These are phyloP conservation scores for Ricinus communis DNA, from an alignment of 345 rosid genomes.

Conservation along the genomic window DNA sequence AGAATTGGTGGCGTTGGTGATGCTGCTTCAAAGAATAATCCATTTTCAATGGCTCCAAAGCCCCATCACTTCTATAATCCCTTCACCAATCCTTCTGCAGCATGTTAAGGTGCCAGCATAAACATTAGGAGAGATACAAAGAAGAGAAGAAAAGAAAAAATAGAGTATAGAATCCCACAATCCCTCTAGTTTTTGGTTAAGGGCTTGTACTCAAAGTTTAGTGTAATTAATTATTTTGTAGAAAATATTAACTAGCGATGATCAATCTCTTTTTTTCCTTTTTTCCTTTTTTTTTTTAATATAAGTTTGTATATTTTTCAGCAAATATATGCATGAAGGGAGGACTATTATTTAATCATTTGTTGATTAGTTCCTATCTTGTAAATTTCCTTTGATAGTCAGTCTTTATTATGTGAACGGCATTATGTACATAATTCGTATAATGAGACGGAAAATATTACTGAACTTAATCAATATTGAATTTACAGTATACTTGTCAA, in stretches of 20 bases:
- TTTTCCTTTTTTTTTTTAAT: conserved; percentile 5
- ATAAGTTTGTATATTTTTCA: conserved; percentile 41
- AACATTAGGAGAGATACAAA: not conserved
- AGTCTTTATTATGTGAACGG: too few species aligned
- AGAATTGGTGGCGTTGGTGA: conserved; percentile 49
- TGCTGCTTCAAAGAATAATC: conserved; percentile 26
- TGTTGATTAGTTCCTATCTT: conserved; percentile 1
- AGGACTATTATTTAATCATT: conserved; percentile 31
- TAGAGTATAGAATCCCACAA: conserved; percentile 23
- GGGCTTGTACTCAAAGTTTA: conserved; percentile 53
- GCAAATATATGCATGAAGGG: conserved; percentile 29
- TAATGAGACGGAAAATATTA: too few species aligned
- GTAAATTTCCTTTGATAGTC: too few species aligned
- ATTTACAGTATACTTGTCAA: too few species aligned
- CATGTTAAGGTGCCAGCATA: conserved; percentile 43
- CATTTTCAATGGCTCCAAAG: conserved; percentile 55
- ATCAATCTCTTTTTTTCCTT: conserved; percentile 22
- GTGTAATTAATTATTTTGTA: conserved; percentile 56
- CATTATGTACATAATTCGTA: too few species aligned
- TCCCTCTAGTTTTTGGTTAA: conserved; percentile 66
- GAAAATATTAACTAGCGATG: conserved; percentile 39
- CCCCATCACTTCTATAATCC: conserved; percentile 55
- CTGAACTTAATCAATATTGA: too few species aligned
- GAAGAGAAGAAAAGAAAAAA: conserved; percentile 15
- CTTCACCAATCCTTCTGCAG: conserved; percentile 78